Base-by-base conservation (phyloP, 1,284 basidiomycete genomes). In the Moesziomyces antarcticus region DNA sequence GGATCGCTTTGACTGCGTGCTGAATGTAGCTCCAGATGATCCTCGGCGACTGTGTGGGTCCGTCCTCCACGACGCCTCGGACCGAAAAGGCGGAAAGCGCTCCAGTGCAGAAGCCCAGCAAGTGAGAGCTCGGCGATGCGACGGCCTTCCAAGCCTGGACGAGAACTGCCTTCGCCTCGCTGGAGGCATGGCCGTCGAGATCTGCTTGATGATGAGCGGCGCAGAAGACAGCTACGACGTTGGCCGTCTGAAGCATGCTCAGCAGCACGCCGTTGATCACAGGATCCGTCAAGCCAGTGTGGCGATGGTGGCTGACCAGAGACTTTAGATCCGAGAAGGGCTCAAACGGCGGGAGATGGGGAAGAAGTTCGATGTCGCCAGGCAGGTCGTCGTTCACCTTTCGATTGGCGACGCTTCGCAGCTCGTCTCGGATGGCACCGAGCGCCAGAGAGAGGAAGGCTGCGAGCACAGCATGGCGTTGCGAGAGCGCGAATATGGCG, bases 31-130 rank as follows among this genome's bases (percentile, higher is more conserved):
- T 13, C 71, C 71, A 73, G n/a, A 69, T 51, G 48, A 53, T 49
- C 50, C 33, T 13, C 2, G 43, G 33, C n/a, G 35, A 5, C 5
- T 50, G 10, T 22, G 35, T 33, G 16, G 42, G 21, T 3, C 21
- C 42, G 2, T 40, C 33, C 35, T 70, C 52, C 16, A 40, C 33
- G 21, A 64, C 18, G 18, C 44, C 37, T 43, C 62, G 65, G 18
- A 55, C 14, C 10, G 51, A 35, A n/a, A 57, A 68, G 25, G 70
- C 60, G 13, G 70, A 64, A 5, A 73, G 50, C 6, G 56, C 54
- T 7, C 70, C 70, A 3, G 71, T 73, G 33, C 71, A 73, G 51
- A 69, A 69, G 27, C 71, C 71, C 6, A 73, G 54, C 24, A 73
- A 47, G 25, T 69, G 64, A 3, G 65, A 54, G 30, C 50, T 43